Base-by-base conservation (phyloP, 2,329 filamentous ascomycete species). In the Ceratocystiopsis minuta region DNA sequence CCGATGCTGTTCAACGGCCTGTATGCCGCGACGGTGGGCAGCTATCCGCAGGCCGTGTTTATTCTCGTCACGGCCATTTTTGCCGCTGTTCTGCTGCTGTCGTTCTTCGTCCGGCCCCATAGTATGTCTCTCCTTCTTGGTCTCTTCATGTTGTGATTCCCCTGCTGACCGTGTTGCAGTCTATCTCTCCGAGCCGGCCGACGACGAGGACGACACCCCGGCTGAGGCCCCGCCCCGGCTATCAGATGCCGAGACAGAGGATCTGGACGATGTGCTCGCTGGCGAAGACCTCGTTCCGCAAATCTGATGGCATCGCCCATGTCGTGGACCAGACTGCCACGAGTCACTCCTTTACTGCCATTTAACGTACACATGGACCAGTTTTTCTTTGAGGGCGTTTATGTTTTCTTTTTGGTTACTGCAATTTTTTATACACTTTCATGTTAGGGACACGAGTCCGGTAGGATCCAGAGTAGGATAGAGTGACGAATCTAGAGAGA, bases 1-100 rank as follows among this genome's bases (percentile, higher is more conserved):
- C 90, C 90, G 0, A 70, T 84, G 0, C 54, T 88, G 1, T 93
- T 95, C 60, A 93, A 90, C 53, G 72, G 82, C 6, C 73, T 96
- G 11, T 98, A 93, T 56, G 80, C 80, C 14, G 64, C 70, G 3
- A 96, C 90, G 0, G 83, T 95, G 1, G 75, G 70, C 16, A 75
- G 62, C 1, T 88, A 81, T 49, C 76, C 84, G 0, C 84, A 90
- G 57, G 76, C 84, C 1, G 78, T 93, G 1, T 95, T 95, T 56
- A 72, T 92, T 10, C 72, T 81, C 39, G 59, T 96, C 37, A 64
- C 71, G 1, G 60, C 61, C 9, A 64, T 82, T 0, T 93, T 93
- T 55, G 70, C 62, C 1, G 18, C 77, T 10, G 77, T 77, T 0
- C 68, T 88, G 28, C 40, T 77, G 2, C 66, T 75, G 42, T 81